Percentiles rank a stretch among this genome's conserved stretches.
phyloP scores from a whole-genome alignment of 495 filamentous ascomycete genomes.

The Penicillium nucicola region DNA sequence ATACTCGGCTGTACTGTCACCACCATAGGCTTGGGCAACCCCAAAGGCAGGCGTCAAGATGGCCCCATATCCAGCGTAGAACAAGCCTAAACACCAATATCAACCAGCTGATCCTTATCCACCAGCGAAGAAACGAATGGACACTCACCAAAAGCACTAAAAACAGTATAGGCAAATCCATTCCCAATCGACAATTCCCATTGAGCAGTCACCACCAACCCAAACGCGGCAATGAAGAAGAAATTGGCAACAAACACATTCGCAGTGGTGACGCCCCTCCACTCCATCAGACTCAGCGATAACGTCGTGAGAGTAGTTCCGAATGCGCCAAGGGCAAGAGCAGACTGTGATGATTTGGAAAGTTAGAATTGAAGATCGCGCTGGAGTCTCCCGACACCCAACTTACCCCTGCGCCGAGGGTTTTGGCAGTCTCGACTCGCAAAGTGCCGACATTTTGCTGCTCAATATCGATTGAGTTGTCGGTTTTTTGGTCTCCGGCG shows the following conservation, averaged over 20 bases:
- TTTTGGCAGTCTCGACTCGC: slow-evolving; percentile 8
- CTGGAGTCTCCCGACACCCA: neutral
- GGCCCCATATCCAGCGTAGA: slow-evolving; percentile 43
- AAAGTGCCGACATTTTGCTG: slow-evolving; percentile 7
- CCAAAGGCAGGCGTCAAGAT: slow-evolving; percentile 40
- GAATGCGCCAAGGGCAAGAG: slow-evolving; percentile 48
- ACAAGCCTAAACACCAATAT: slow-evolving; percentile 32
- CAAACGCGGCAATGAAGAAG: slow-evolving; percentile 48
- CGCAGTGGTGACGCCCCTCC: slow-evolving; percentile 39
- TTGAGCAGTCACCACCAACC: slow-evolving; percentile 48
- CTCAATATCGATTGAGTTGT: slow-evolving; percentile 15
- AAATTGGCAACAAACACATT: slow-evolving; percentile 51
- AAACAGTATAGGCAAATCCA: slow-evolving; percentile 49
- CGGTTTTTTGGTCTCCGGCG: slow-evolving; percentile 4
- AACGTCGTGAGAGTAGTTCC: slow-evolving; percentile 49
- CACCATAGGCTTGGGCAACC: slow-evolving; percentile 36
- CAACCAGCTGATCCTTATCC: neutral
- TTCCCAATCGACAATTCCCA: slow-evolving; percentile 51
- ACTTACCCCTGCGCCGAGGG: slow-evolving; percentile 26
- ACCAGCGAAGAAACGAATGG: neutral
- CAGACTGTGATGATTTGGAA: slow-evolving; percentile 25
- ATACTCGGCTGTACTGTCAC: slow-evolving; percentile 30
- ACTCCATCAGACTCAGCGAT: slow-evolving; percentile 48
- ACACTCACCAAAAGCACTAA: slow-evolving; percentile 40
- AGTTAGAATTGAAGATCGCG: neutral